These are phyloP conservation scores for Ophiostoma piceae DNA, from an alignment of 2,329 filamentous ascomycete genomes.

Conservation along the genomic window DNA sequence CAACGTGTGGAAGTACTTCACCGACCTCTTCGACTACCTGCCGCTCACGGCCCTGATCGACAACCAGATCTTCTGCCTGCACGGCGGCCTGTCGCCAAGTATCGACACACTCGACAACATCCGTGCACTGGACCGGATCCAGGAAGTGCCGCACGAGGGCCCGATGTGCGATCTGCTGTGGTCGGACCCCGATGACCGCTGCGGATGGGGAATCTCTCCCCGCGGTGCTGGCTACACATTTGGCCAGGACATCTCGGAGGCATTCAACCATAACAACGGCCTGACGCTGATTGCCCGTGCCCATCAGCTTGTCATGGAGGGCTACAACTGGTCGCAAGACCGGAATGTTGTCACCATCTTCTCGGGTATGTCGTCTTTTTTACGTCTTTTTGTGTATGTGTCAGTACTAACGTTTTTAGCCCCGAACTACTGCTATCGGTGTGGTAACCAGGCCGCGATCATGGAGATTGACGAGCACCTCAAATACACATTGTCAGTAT, in stretches of 20 bases:
- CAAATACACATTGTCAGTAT: conserved; percentile 82
- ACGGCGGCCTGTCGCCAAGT: conserved; percentile 92
- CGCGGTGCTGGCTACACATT: conserved; percentile 94
- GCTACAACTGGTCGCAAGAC: conserved; percentile 99
- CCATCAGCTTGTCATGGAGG: conserved; percentile 98
- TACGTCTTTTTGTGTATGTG: neutral
- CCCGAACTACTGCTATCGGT: conserved; percentile 96
- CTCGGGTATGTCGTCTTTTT: conserved; percentile 58
- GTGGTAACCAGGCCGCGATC: conserved; percentile 98
- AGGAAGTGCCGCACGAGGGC: conserved; percentile 96
- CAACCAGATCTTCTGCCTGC: conserved; percentile 98
- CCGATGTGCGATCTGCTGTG: conserved; percentile 97
- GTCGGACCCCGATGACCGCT: conserved; percentile 96
- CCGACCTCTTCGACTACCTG: conserved; percentile 97
- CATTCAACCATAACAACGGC: conserved; percentile 98
- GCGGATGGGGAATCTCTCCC: conserved; percentile 92
- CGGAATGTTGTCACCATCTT: conserved; percentile 98
- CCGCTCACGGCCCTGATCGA: conserved; percentile 96
- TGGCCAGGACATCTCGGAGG: conserved; percentile 94
- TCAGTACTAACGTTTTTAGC: conserved; percentile 41
- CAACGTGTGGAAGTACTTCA: conserved; percentile 99
- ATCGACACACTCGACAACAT: conserved; percentile 97
- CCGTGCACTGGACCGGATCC: conserved; percentile 86
- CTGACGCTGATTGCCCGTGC: conserved; percentile 91
- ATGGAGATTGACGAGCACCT: conserved; percentile 99